Evolutionary conservation across 139 green algal genomes (phyloP).

Genomic region (Asterochloris erici): DNA sequence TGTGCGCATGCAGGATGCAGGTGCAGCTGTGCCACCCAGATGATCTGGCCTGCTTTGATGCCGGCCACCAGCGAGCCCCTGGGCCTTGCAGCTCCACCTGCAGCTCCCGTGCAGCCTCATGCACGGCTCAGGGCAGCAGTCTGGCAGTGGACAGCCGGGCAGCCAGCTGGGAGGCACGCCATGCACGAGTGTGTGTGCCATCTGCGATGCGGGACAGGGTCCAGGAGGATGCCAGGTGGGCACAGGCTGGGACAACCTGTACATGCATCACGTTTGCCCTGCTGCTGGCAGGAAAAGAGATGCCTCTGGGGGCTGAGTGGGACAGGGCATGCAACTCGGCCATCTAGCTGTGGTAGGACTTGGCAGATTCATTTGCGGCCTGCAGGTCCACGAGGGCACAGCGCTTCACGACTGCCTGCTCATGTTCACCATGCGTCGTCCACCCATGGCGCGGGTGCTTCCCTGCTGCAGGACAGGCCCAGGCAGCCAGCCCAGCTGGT

Average conservation of each 20-base stretch:
- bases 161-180: neutral
- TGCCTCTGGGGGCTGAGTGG: neutral
- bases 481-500: neutral
- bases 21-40: conserved; percentile 22
- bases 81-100: conserved; percentile 5
- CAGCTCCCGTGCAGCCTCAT: neutral
- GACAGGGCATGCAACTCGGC: too few species aligned
- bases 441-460: neutral
- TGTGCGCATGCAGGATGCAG: conserved; percentile 21
- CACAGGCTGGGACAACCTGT: neutral
- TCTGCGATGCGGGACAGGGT: too few species aligned
- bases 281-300: neutral
- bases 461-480: neutral
- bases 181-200: neutral
- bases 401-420: too few species aligned
- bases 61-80: conserved; percentile 1
- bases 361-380: neutral
- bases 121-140: neutral
- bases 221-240: too few species aligned
- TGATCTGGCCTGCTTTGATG: conserved; percentile 21
- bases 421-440: too few species aligned
- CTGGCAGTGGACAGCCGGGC: neutral
- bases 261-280: neutral
- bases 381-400: neutral
- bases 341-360: neutral